Evolutionary conservation across 148 eudicot species (phyloP).

Genomic region (Rhododendron simsii): DNA sequence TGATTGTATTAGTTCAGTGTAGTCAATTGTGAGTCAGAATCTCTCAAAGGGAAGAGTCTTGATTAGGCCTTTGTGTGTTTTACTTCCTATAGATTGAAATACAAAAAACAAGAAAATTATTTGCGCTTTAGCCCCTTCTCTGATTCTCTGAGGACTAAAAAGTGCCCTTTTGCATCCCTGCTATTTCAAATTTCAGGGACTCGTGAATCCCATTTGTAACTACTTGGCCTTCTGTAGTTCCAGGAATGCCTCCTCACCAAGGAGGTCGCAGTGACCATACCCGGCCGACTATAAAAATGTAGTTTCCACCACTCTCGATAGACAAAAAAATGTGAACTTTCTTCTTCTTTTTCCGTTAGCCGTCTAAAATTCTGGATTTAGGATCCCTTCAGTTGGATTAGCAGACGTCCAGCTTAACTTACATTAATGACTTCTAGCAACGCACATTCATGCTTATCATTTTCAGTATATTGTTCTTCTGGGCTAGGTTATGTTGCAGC

Average conservation of each 20-base stretch:
- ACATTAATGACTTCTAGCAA: background rate
- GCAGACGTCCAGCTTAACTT: background rate
- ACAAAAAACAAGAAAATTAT: background rate
- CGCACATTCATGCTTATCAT: background rate
- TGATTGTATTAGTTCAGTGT: background rate
- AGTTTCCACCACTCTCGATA: background rate
- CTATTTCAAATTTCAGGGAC: background rate
- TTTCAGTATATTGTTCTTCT: background rate
- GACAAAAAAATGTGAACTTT: background rate
- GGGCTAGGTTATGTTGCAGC: background rate
- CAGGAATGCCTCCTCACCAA: background rate
- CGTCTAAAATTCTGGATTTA: background rate
- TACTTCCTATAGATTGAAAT: constrained; percentile 2
- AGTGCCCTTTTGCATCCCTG: background rate
- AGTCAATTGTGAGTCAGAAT: background rate
- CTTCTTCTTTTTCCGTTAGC: background rate
- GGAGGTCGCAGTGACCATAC: background rate
- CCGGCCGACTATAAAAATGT: background rate
- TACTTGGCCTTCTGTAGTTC: background rate
- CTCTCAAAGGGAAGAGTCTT: background rate
- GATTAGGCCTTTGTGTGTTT: background rate
- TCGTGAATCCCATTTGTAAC: background rate
- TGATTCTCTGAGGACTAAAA: background rate
- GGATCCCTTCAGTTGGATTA: background rate
- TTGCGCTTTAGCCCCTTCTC: background rate